Evolutionary conservation across 2,329 filamentous ascomycete genomes (phyloP).

Genomic region (Xylariaceae sp.): DNA sequence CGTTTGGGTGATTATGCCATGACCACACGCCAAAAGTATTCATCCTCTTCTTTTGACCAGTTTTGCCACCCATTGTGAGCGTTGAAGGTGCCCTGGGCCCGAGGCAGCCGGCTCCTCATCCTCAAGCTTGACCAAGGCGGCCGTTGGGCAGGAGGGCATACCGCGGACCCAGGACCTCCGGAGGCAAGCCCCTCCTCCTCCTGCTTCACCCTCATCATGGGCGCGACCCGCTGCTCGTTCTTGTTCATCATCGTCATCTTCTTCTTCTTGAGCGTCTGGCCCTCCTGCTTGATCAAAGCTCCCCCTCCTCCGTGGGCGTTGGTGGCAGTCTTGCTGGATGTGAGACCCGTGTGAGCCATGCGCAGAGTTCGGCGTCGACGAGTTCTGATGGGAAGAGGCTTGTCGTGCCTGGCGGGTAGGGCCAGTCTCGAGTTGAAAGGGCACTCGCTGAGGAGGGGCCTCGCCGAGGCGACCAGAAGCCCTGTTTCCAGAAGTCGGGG

Average conservation of each 20-base stretch:
- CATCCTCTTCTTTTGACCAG: conserved; percentile 42
- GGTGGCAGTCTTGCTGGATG: conserved; percentile 15
- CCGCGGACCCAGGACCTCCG: no score
- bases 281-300: no score
- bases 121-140: no score
- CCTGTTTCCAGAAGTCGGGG: conserved; percentile 43
- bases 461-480: conserved; percentile 64
- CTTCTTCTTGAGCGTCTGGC: no score
- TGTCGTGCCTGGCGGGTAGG: conserved; percentile 58
- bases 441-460: conserved; percentile 74
- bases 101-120: no score
- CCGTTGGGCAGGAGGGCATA: no score
- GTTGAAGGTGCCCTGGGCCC: no score
- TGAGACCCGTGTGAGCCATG: conserved; percentile 16
- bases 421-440: conserved; percentile 75
- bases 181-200: no score
- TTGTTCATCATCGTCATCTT: no score
- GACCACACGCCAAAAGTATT: conserved; percentile 38
- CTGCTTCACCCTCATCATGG: no score
- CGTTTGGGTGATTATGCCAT: conserved; percentile 31
- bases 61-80: conserved; percentile 40
- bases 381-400: conserved; percentile 36
- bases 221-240: no score
- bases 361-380: conserved; percentile 17
- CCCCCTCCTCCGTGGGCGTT: no score